phyloP scores from a whole-genome alignment of 345 rosid species.

The Isatis tinctoria region DNA sequence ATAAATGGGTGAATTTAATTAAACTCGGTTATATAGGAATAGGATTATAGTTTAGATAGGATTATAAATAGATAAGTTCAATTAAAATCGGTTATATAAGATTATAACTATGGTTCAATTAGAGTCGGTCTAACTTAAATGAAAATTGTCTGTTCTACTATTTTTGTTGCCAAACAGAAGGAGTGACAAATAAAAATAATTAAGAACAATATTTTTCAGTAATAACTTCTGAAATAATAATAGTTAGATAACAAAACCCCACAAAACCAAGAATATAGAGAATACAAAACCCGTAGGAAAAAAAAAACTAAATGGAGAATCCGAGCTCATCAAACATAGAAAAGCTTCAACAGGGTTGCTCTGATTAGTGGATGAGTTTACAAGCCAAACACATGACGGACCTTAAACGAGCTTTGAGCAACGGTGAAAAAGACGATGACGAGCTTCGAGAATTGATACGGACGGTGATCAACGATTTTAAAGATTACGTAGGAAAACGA shows the following conservation, averaged over 20 bases:
- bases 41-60: too few relatives aligned
- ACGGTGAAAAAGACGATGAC: neutral
- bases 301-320: constrained; percentile 15
- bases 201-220: too few relatives aligned
- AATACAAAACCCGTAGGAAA: neutral
- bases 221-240: too few relatives aligned
- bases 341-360: constrained; percentile 3
- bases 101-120: too few relatives aligned
- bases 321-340: constrained; percentile 3
- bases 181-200: too few relatives aligned
- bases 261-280: neutral
- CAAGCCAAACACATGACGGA: constrained; percentile 20
- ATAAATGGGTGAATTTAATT: too few relatives aligned
- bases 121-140: too few relatives aligned
- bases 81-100: too few relatives aligned
- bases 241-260: neutral
- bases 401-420: constrained; percentile 13
- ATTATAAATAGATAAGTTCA: too few relatives aligned
- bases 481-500: constrained; percentile 26
- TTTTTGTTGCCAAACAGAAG: too few relatives aligned
- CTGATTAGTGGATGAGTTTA: constrained; percentile 28
- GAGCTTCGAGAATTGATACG: constrained; percentile 2
- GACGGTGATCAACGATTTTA: constrained; percentile 3
- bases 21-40: too few relatives aligned
- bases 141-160: too few relatives aligned